Evolutionary conservation across 306 rosid species (phyloP), one percentile per base, ranked within the genome.

Genomic region (Begonia peltatifolia): DNA sequence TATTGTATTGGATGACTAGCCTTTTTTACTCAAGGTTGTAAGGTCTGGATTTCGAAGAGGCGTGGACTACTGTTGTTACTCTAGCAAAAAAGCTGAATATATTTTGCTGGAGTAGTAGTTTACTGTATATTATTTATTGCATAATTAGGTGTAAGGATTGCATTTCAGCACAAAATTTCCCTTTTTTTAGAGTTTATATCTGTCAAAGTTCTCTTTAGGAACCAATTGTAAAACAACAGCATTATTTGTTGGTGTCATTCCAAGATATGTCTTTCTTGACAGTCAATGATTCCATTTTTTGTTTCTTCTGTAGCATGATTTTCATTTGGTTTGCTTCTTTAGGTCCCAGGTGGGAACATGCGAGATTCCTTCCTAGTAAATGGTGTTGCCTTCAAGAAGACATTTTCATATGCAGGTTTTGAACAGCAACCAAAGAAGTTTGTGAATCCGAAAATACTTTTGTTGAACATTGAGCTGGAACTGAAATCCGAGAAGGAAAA

Each of bases 271-370:
- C 38, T 30, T 30, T 30, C 38, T 30, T 30, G 38, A 30, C 38
- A 2, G 38, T 30, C 38, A 30, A 5, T 30, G 38, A 30, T 30
- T 30, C 38, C 38, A 30, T 30, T 30, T 30, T 66, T 30, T 9
- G 17, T 51, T 42, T 62, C 55, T 10, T 60, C 38, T 12, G 41
- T 48, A 49, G n/a, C 38, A 30, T 30, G 38, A 0, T 30, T 30
- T 30, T 30, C 9, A 16, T 11, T 23, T 10, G 64, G 51, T 46
- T 62, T 62, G 49, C 50, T 65, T 78, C 42, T 60, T 55, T 84
- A 92, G 99, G 99, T 92, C 75, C 85, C 94, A 53, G 99, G 99
- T 62, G 99, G 99, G 56, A 86, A 54, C 66, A 92, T 92, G 99
- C 80, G 93, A 3, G 96, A 86, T 71, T 92, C 99, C 14, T 92